A percentile compares a stretch with the other conserved stretches of the same genome.
phyloP scores from a whole-genome alignment of 441 rosid genomes.

The Biscutella laevigata region DNA sequence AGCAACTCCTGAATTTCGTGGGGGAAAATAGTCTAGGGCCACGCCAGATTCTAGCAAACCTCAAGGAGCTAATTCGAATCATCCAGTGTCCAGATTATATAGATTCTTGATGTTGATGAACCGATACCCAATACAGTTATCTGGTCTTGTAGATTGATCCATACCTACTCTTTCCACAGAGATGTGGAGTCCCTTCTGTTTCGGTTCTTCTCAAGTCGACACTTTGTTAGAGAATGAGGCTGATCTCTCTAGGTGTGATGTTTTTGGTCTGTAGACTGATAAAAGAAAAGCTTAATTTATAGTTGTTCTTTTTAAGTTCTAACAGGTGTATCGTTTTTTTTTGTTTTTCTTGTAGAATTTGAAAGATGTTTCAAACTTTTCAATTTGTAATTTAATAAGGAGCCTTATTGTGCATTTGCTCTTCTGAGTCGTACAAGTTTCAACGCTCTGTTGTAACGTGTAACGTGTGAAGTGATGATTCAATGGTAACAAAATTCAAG shows the following conservation, averaged over 20 bases:
- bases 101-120: slow-evolving; percentile 44
- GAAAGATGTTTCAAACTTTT: no score
- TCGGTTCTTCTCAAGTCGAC: slow-evolving; percentile 4
- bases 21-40: slow-evolving; percentile 82
- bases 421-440: slow-evolving; percentile 19
- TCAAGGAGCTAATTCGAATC: slow-evolving; percentile 74
- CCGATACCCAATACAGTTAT: slow-evolving; percentile 7
- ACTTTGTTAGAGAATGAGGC: no score
- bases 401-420: no score
- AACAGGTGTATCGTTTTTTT: no score
- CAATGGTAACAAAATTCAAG: neutral
- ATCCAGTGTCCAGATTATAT: slow-evolving; percentile 66
- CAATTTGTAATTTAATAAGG: no score
- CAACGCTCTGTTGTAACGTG: no score
- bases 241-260: no score
- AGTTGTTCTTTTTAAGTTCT: slow-evolving; percentile 10
- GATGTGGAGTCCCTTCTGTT: neutral
- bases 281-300: slow-evolving; percentile 12
- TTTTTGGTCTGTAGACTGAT: slow-evolving; percentile 15
- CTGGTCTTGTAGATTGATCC: slow-evolving; percentile 15
- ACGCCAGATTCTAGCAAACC: slow-evolving; percentile 73
- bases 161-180: neutral
- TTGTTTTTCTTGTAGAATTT: no score
- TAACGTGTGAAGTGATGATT: no score
- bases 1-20: slow-evolving; percentile 80